Evolutionary conservation across 768 basidiomycete species (phyloP).

Genomic region (Calocybe cyanea): DNA sequence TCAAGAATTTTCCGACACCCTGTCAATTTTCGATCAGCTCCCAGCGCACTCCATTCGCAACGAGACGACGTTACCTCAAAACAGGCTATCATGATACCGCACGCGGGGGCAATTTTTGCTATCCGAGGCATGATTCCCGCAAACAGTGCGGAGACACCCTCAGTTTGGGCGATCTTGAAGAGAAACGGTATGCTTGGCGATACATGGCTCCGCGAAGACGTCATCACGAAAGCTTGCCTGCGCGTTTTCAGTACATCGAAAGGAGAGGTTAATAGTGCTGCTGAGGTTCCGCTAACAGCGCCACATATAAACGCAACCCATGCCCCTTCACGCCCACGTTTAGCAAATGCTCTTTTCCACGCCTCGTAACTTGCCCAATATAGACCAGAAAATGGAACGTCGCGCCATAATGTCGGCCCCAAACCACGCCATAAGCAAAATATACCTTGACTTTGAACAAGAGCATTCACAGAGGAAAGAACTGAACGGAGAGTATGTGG

Average conservation of each 20-base stretch:
- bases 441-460: conserved; percentile 63
- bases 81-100: conserved; percentile 97
- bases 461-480: conserved; percentile 52
- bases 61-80: conserved; percentile 64
- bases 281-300: conserved; percentile 80
- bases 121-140: conserved; percentile 85
- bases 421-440: conserved; percentile 86
- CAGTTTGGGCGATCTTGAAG: conserved; percentile 66
- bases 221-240: conserved; percentile 79
- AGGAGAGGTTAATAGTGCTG: conserved; percentile 87
- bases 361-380: conserved; percentile 97
- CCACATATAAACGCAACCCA: conserved; percentile 86
- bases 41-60: too few species aligned
- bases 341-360: conserved; percentile 62
- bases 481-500: conserved; percentile 80
- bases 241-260: conserved; percentile 98
- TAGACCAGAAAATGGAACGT: conserved; percentile 94
- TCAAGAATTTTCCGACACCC: conserved; percentile 58
- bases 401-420: conserved; percentile 90
- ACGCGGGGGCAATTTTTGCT: conserved; percentile 95
- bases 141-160: conserved; percentile 77
- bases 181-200: conserved; percentile 62
- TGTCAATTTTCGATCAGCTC: not conserved
- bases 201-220: conserved; percentile 35
- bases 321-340: conserved; percentile 51